Conservation (phyloP, 2,329 filamentous ascomycete genomes). For the Ceratocystis eucalypticola region DNA sequence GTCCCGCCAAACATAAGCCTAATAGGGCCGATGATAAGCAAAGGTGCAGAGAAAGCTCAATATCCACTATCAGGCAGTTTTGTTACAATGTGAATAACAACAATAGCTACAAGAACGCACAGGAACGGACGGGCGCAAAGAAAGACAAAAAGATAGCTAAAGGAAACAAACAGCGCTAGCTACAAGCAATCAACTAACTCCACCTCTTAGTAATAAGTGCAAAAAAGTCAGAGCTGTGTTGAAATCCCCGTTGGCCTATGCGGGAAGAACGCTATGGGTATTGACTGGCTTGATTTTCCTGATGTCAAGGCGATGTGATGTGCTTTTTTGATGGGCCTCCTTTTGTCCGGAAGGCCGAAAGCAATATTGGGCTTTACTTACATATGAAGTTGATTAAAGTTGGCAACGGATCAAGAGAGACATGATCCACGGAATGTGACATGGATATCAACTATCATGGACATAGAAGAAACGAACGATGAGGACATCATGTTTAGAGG, state of each 20-base stretch:
- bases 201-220: neutral
- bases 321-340: constrained; percentile 5
- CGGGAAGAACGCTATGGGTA: neutral
- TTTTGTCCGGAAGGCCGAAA: neutral
- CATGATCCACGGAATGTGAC: neutral
- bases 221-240: neutral
- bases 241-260: neutral
- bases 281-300: neutral
- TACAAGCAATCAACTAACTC: neutral
- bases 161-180: neutral
- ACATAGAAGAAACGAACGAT: neutral
- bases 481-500: neutral
- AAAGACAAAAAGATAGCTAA: too few species aligned
- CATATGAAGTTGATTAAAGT: neutral
- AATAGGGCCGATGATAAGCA: neutral
- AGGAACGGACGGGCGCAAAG: too few species aligned
- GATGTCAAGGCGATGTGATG: neutral
- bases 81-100: neutral
- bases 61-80: neutral
- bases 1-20: neutral
- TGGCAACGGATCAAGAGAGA: neutral
- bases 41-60: neutral
- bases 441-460: neutral
- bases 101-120: neutral
- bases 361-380: neutral